These are phyloP conservation scores for Pichia sp. DNA, from an alignment of 1,139 yeast genomes.

Conservation along the genomic window DNA sequence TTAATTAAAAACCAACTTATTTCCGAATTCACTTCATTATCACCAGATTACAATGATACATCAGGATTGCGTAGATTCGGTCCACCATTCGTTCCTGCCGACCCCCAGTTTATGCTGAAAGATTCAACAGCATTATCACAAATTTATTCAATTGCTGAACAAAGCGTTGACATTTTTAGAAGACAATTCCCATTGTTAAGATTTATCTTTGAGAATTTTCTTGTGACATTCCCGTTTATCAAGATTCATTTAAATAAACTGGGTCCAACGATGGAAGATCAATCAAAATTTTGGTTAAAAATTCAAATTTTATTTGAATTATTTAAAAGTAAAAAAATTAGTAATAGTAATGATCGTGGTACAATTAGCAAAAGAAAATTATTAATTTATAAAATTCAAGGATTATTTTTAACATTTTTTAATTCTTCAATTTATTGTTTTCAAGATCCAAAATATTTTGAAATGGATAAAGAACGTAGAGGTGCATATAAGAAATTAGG, in stretches of 20 bases:
- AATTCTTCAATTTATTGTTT: slow-evolving; percentile 69
- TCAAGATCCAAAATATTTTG: slow-evolving; percentile 47
- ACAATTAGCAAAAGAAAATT: slow-evolving; percentile 67
- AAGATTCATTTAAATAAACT: slow-evolving; percentile 31
- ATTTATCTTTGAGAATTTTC: slow-evolving; percentile 55
- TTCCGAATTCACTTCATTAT: slow-evolving; percentile 52
- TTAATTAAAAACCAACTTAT: slow-evolving; percentile 56
- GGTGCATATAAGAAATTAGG: slow-evolving; percentile 48
- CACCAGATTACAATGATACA: slow-evolving; percentile 40
- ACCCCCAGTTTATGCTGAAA: slow-evolving; percentile 25
- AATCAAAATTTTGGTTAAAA: slow-evolving; percentile 65
- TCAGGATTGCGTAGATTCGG: slow-evolving; percentile 64
- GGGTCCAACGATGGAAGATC: slow-evolving; percentile 21
- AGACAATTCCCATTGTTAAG: slow-evolving; percentile 57
- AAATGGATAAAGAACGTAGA: slow-evolving; percentile 29
- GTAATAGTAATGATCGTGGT: slow-evolving; percentile 65
- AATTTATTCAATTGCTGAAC: slow-evolving; percentile 15
- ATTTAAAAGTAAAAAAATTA: slow-evolving; percentile 62
- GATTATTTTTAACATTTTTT: slow-evolving; percentile 59
- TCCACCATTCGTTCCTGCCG: slow-evolving; percentile 51
- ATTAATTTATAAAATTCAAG: slow-evolving; percentile 51
- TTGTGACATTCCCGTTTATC: slow-evolving; percentile 71
- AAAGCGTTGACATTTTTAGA: slow-evolving; percentile 22
- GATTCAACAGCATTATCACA: slow-evolving; percentile 12
- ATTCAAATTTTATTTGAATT: slow-evolving; percentile 77